Evolutionary conservation across 1,284 basidiomycete genomes (phyloP).

Genomic region (Malassezia caprae): DNA sequence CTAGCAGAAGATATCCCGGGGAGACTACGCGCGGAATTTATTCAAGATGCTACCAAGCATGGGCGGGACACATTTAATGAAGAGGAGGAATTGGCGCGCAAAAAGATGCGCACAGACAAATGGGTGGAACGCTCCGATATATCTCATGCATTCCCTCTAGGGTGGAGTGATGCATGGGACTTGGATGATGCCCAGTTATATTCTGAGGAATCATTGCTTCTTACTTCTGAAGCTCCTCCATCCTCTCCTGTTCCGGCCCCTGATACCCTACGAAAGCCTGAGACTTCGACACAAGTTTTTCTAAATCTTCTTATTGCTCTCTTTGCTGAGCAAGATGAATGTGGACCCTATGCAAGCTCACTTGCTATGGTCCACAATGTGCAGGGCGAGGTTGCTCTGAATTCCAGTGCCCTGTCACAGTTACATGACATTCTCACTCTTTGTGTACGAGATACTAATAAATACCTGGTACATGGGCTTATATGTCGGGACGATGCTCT

Average conservation of each 20-base stretch:
- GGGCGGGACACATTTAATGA: background rate
- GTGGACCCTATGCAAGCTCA: background rate
- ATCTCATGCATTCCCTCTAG: background rate
- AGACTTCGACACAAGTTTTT: background rate
- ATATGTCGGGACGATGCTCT: background rate
- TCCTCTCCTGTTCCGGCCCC: slow-evolving; percentile 1
- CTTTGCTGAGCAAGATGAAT: background rate
- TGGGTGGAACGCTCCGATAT: background rate
- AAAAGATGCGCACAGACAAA: background rate
- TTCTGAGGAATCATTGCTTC: slow-evolving; percentile 11
- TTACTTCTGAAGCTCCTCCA: slow-evolving; percentile 3
- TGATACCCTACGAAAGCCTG: background rate
- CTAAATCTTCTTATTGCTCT: background rate
- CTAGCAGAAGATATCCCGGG: slow-evolving; percentile 8
- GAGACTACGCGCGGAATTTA: background rate
- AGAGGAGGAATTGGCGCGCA: background rate
- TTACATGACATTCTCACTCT: slow-evolving; percentile 7
- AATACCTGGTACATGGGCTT: background rate
- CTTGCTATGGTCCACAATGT: background rate
- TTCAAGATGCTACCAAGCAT: background rate
- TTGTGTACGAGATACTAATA: slow-evolving; percentile 8
- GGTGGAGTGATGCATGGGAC: slow-evolving; percentile 11
- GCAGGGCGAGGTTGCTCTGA: slow-evolving; percentile 2
- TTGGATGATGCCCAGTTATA: slow-evolving; percentile 16
- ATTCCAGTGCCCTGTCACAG: background rate